Evolutionary conservation across 2,329 filamentous ascomycete genomes (phyloP).

Genomic region (Mariannaea sp.): DNA sequence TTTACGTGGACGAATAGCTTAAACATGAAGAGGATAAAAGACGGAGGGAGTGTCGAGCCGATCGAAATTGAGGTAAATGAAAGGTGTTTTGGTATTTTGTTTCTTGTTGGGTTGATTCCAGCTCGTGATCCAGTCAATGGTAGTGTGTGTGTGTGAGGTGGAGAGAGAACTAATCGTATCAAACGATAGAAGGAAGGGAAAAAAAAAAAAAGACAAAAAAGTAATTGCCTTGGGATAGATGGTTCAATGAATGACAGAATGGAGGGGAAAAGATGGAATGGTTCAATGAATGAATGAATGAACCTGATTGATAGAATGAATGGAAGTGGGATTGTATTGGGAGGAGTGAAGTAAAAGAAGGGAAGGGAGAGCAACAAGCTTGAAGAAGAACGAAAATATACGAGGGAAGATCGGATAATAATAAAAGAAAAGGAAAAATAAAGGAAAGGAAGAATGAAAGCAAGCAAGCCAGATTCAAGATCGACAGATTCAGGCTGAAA

Average conservation of each 20-base stretch:
- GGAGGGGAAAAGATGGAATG: slow-evolving; percentile 6
- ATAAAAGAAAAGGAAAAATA: slow-evolving; percentile 7
- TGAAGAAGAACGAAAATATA: slow-evolving; percentile 5
- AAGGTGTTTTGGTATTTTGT: neutral
- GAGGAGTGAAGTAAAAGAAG: neutral
- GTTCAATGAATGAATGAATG: too few relatives aligned
- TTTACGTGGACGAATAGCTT: slow-evolving; percentile 19
- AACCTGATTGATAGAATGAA: too few relatives aligned
- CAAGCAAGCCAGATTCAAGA: too few relatives aligned
- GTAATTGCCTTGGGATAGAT: too few relatives aligned
- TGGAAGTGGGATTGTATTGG: too few relatives aligned
- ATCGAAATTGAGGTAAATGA: too few relatives aligned
- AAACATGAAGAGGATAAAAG: slow-evolving; percentile 12
- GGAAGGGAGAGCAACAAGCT: slow-evolving; percentile 2
- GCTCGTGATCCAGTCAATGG: neutral
- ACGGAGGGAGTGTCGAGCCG: too few relatives aligned
- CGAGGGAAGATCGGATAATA: neutral
- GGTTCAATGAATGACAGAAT: neutral
- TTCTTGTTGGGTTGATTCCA: slow-evolving; percentile 1
- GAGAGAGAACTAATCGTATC: too few relatives aligned
- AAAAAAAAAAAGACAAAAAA: neutral
- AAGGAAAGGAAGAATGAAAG: slow-evolving; percentile 5
- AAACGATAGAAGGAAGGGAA: neutral
- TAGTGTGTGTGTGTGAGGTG: too few relatives aligned
- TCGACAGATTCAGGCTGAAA: too few relatives aligned